These are phyloP conservation scores for Picochlorum sp. DNA, from an alignment of 139 green algal species.

Conservation along the genomic window DNA sequence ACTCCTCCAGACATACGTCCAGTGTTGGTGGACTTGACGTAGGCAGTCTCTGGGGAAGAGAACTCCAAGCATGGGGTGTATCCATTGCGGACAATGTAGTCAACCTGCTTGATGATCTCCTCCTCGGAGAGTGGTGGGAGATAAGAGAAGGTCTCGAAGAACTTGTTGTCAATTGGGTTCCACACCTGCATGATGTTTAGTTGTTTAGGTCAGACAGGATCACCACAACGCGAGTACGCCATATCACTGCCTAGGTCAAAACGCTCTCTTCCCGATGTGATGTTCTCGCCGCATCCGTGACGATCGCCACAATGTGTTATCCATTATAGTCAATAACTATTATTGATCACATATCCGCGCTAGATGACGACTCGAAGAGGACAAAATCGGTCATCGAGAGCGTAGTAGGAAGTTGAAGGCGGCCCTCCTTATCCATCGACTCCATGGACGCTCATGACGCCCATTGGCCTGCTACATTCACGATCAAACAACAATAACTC, in stretches of 20 bases:
- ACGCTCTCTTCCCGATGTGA: too few species aligned
- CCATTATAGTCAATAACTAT: background rate
- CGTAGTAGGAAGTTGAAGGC: too few species aligned
- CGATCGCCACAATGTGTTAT: too few species aligned
- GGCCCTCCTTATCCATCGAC: background rate
- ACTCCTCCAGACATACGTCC: slow-evolving; percentile 52
- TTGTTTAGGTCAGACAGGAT: background rate
- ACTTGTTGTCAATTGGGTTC: slow-evolving; percentile 52
- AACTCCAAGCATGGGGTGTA: slow-evolving; percentile 92
- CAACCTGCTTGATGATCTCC: slow-evolving; percentile 87
- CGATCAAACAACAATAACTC: slow-evolving; percentile 1
- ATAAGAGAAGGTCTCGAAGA: slow-evolving; percentile 99
- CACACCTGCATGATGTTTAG: slow-evolving; percentile 22
- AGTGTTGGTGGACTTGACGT: slow-evolving; percentile 49
- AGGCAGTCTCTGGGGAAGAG: slow-evolving; percentile 58
- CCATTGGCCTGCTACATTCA: background rate
- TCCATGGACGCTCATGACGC: background rate
- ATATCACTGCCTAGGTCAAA: too few species aligned
- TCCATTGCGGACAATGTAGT: slow-evolving; percentile 91
- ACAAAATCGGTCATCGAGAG: too few species aligned
- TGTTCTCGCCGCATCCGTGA: too few species aligned
- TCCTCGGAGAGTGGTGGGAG: slow-evolving; percentile 86
- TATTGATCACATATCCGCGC: too few species aligned
- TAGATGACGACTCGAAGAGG: too few species aligned
- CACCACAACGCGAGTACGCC: too few species aligned